Conservation (phyloP, 108 stramenopile species). For the Cyclotella sp. region DNA sequence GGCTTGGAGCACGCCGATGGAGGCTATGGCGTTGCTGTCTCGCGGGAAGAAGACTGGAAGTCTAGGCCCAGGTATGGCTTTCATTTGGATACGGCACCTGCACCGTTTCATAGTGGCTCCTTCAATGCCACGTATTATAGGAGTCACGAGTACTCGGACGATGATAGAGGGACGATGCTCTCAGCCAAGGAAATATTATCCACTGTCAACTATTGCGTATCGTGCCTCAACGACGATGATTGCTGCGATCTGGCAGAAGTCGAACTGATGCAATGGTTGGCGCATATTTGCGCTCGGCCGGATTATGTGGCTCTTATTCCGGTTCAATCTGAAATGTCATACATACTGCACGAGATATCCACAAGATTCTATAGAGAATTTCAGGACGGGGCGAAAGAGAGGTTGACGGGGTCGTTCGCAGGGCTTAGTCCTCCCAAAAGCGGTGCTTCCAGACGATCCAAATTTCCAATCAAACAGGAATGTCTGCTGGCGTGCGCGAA, state of each 20-base stretch:
- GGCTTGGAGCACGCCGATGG: conserved; percentile 42
- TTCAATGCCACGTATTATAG: conserved; percentile 37
- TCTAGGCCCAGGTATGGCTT: conserved; percentile 33
- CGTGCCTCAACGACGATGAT: conserved; percentile 61
- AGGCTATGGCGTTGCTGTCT: conserved; percentile 13
- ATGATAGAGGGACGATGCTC: conserved; percentile 40
- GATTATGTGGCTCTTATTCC: conserved; percentile 68
- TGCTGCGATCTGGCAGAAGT: conserved; percentile 44
- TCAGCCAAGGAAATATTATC: conserved; percentile 37
- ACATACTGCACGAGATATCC: conserved; percentile 57
- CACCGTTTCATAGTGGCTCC: neutral
- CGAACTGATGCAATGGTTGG: conserved; percentile 66
- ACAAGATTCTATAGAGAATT: conserved; percentile 33
- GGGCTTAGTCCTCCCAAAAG: neutral
- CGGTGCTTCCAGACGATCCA: neutral
- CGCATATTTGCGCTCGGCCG: conserved; percentile 61
- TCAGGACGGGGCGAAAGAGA: conserved; percentile 14
- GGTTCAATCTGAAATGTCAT: conserved; percentile 38
- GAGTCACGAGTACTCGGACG: conserved; percentile 16
- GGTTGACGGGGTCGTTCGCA: conserved; percentile 20
- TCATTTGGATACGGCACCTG: conserved; percentile 30
- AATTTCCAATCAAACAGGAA: conserved; percentile 27
- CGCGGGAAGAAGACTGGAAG: conserved; percentile 47
- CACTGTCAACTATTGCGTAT: conserved; percentile 60
- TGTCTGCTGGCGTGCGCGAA: conserved; percentile 33